A percentile compares a stretch with the other conserved stretches of the same genome.
phyloP scores from a whole-genome alignment of 192 early-diverging fungal species.

The Backusella liffmaniae region DNA sequence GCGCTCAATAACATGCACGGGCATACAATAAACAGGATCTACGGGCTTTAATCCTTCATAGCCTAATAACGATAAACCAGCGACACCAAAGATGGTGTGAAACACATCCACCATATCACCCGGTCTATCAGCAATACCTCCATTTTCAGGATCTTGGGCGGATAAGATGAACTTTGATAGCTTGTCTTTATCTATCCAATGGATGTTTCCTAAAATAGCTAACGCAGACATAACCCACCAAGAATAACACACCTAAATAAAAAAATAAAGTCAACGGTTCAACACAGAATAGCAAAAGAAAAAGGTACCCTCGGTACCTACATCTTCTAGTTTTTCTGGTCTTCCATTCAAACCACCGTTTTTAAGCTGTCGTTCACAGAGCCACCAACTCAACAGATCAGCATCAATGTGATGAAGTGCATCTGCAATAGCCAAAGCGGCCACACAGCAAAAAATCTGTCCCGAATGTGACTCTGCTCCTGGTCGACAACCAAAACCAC shows the following conservation, averaged over 20 bases:
- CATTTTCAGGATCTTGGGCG: constrained; percentile 81
- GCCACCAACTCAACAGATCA: constrained; percentile 89
- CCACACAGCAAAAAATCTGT: constrained; percentile 91
- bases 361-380: constrained; percentile 89
- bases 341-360: constrained; percentile 95
- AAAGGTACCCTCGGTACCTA: constrained; percentile 32
- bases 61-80: constrained; percentile 84
- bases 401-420: constrained; percentile 76
- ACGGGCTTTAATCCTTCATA: constrained; percentile 73
- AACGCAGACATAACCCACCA: constrained; percentile 97
- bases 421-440: constrained; percentile 79
- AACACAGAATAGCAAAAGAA: no score
- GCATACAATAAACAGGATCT: constrained; percentile 93
- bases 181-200: constrained; percentile 84
- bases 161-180: constrained; percentile 78
- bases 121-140: constrained; percentile 93
- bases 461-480: constrained; percentile 93
- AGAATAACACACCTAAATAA: constrained; percentile 83
- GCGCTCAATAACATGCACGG: constrained; percentile 55
- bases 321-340: constrained; percentile 95
- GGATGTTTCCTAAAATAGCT: constrained; percentile 69
- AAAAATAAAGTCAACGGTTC: not conserved
- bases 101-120: constrained; percentile 94
- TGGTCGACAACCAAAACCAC: constrained; percentile 88
- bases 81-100: constrained; percentile 94